Base-by-base conservation (phyloP, 2,329 filamentous ascomycete genomes). In the Helotiales sp. region DNA sequence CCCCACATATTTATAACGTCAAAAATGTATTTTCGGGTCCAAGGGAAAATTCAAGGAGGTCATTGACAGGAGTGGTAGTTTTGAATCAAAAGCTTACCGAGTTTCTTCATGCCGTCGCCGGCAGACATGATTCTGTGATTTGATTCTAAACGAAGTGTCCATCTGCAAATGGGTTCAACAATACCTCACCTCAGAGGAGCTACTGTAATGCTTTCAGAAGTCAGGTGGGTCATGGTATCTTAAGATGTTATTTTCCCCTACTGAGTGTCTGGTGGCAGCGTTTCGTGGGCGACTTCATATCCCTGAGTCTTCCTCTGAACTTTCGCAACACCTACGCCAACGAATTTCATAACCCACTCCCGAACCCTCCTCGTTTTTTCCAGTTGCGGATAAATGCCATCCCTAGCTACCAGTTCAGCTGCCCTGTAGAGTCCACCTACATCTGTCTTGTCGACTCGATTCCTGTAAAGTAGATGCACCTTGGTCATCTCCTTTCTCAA, bases 301-400 rank as follows among this genome's bases (percentile, higher is more conserved):
- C 30, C 61, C 65, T 43, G 40, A 1, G 37, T 24, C 32, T 63
- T 65, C 8, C 49, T 28, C 11, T 63, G 65, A 15, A 22, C 47
- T 17, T 52, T 66, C 17, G 10, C 30, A 22, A 28, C 22, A 22
- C 69, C 69, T 24, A 67, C 72, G 15, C 82, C 84, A 62, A 96
- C 88, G 78, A 95, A 96, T 43, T 83, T 82, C 65, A 89, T 78
- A 8, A 93, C 87, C 93, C 93, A 97, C 70, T 91, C 87, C 72
- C 86, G 87, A 40, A 96, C 92, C 57, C 83, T 83, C 70, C 81
- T 84, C 26, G 91, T 85, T 78, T 92, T 94, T 30, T 83, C 80
- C 7, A 88, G 73, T 74, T 92, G 86, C 20, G 83, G 83, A 67
- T 84, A 78, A 5, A 74, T 66, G 0, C 47, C 52, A 5, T 52